These are phyloP conservation scores for Aschersonia sp. DNA, from an alignment of 2,329 filamentous ascomycete genomes.

Conservation along the genomic window DNA sequence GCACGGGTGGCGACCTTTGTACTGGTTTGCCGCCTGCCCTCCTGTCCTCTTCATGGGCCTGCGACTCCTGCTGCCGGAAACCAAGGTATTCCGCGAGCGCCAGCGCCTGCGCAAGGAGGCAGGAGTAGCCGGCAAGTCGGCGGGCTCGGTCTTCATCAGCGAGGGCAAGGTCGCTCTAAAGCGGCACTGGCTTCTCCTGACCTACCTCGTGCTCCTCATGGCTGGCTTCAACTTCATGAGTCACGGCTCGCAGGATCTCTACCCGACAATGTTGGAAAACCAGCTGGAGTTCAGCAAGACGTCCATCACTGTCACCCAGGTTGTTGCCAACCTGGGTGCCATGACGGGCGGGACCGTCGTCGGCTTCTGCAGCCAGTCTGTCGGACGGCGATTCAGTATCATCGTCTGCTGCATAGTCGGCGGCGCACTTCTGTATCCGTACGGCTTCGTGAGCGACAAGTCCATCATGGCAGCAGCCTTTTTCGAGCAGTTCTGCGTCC, in stretches of 20 bases:
- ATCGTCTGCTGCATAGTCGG: constrained; percentile 49
- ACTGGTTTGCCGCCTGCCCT: constrained; percentile 76
- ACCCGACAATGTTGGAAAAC: constrained; percentile 43
- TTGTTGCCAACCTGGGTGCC: constrained; percentile 58
- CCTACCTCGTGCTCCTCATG: constrained; percentile 77
- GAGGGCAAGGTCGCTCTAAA: constrained; percentile 69
- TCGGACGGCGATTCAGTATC: constrained; percentile 55
- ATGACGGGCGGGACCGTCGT: constrained; percentile 52
- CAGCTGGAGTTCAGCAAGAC: constrained; percentile 37
- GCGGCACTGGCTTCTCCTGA: constrained; percentile 65
- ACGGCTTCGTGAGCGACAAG: constrained; percentile 51
- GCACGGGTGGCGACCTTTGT: constrained; percentile 72
- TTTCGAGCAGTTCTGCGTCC: constrained; percentile 69
- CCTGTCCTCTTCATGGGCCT: constrained; percentile 70
- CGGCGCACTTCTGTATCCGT: constrained; percentile 70
- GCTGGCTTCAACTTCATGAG: constrained; percentile 88
- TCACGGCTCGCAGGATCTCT: constrained; percentile 54
- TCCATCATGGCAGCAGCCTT: constrained; percentile 66
- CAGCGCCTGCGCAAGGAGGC: constrained; percentile 41
- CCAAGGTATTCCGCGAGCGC: constrained; percentile 54
- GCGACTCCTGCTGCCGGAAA: constrained; percentile 67
- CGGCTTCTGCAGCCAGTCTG: constrained; percentile 53
- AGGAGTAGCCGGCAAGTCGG: constrained; percentile 16
- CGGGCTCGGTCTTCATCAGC: constrained; percentile 45
- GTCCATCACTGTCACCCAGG: constrained; percentile 53